Evolutionary conservation across 176 grass and related monocot species (phyloP), one percentile per base, ranked within the genome.

Genomic region (Avena eriantha): DNA sequence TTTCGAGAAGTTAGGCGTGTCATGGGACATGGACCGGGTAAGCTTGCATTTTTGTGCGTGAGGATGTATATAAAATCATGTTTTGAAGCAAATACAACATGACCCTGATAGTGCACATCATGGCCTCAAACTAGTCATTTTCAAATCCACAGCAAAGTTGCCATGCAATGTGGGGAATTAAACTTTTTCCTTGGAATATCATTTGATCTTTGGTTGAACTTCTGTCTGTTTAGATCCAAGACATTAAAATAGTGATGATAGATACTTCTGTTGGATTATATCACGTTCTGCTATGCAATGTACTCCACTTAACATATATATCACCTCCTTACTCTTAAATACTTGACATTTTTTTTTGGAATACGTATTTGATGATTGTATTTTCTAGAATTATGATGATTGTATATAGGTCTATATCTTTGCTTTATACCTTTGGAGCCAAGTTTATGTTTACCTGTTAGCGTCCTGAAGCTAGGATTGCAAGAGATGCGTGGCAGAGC

Each of bases 1-100:
- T 77, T 94, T 98, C 80, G 84, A 91, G 74, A 94, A 96, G 68
- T 35, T 98, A 81, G 93, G 93, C 24, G 72, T 91, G 19, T 51
- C 90, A 18, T 94, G 89, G 82, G 82, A 94, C 69, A 83, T 95
- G 84, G 76, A 86, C 59, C 74, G 88, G 91, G 96, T 98, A 85
- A 61, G 66, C 14, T 82, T 18, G 9, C 70, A 24, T 7, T 59
- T 83, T 78, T 89, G 14, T 69, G 58, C 11, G 73, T 33, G 2
- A 74, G 19, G 26, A 48, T 54, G 71, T 54, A 3, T 13, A 57
- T 23, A 21, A n/a, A 58, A 31, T 90, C 21, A 0, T 5, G 10
- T 29, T 82, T 24, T 50, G 22, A 13, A 81, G 59, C 55, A 80
- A 66, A 61, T 49, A 75, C 14, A 60, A 49, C 26, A 50, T 58